Evolutionary conservation across 768 basidiomycete species (phyloP), one percentile per base, ranked within the genome.

Genomic region (Coprinopsis sp.): DNA sequence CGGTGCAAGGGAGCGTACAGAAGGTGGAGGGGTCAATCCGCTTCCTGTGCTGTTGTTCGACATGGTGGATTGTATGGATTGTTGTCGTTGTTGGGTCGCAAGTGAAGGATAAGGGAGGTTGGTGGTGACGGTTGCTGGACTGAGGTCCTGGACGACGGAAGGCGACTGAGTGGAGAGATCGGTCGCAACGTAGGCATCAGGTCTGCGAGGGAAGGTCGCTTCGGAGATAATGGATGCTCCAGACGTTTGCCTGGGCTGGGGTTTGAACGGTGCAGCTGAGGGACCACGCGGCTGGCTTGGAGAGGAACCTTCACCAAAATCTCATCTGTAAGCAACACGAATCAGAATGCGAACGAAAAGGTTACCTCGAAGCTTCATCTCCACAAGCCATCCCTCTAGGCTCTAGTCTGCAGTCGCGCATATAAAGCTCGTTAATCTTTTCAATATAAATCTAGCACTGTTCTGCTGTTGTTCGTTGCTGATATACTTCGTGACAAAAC

Each of bases 391-490:
- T n/a, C 85, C 81, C 16, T 69, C 67, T 43, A 93, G n/a, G n/a
- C n/a, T n/a, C n/a, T n/a, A n/a, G 65, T 25, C 91, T 88, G 54
- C 84, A 85, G 55, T 91, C 86, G 57, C 79, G 81, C 50, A 73
- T 68, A 45, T 79, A 79, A 16, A 94, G 62, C 59, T 92, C 88
- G 57, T 90, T 89, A 52, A 93, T 88, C 68, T 91, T 93, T 54
- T 71, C 67, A 21, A 86, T 84, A 55, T 93, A 94, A 29, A 81
- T 78, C 19, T 67, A 58, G 49, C 84, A 87, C 38, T 90, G 75
- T 56, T 92, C 91, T 3, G 78, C 50, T 2, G 84, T 56, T 23
- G 72, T 81, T 52, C 69, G 76, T 62, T 74, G 73, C 12, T 64
- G 58, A 24, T 71, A 55, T 3, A 93, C 71, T 57, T 94, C 88